Conservation (phyloP, 2,329 filamentous ascomycete genomes). For the Aspergillus texensis region DNA sequence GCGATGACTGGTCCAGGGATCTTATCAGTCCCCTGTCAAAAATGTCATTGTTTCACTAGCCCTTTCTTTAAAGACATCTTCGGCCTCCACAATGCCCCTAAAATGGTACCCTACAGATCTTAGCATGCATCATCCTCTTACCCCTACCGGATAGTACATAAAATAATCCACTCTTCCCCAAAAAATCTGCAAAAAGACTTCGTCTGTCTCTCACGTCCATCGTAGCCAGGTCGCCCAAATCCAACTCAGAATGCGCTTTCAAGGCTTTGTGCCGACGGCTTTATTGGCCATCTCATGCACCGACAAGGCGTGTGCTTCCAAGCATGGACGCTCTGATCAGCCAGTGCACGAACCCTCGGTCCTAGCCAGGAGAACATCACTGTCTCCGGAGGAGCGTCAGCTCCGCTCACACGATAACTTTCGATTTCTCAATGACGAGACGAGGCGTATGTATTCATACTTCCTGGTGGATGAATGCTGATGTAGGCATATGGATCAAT, state of each 20-base stretch:
- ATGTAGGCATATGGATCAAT: not conserved
- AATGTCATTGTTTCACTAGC: not conserved
- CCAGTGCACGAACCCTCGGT: constrained; percentile 27
- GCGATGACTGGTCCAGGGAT: not conserved
- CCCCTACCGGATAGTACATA: not conserved
- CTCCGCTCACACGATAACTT: constrained; percentile 23
- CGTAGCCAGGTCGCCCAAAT: not conserved
- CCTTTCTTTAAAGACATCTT: not conserved
- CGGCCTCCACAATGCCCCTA: not conserved
- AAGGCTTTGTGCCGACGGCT: constrained; percentile 27
- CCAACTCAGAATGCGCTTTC: constrained; percentile 28
- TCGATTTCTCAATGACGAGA: constrained; percentile 30
- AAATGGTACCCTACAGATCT: not conserved
- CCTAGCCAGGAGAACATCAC: constrained; percentile 22
- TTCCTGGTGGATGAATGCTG: not conserved
- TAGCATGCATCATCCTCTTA: not conserved
- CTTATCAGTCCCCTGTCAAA: not conserved
- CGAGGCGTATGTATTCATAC: constrained; percentile 26
- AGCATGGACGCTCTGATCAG: constrained; percentile 31
- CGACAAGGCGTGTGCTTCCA: constrained; percentile 22
- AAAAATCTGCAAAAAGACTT: not conserved
- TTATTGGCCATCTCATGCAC: constrained; percentile 25
- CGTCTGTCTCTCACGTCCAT: not conserved
- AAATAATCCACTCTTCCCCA: not conserved
- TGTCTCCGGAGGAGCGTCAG: constrained; percentile 16